Evolutionary conservation across 441 rosid genomes (phyloP).

Genomic region (Sinapis alba): DNA sequence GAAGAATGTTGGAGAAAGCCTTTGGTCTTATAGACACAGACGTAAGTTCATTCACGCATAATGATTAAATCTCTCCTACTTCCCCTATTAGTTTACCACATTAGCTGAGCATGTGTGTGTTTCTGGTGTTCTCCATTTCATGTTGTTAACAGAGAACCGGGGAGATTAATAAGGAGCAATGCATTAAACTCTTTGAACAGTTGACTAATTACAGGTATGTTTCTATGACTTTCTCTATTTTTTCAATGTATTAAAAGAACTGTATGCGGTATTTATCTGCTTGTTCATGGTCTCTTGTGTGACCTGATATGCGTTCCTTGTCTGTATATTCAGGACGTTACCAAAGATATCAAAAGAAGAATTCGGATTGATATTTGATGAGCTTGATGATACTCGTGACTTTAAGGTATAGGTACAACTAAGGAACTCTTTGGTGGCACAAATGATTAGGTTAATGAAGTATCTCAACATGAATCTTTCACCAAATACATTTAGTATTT

Average conservation of each 20-base stretch:
- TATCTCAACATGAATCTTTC: too few species aligned
- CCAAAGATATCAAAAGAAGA: slow-evolving; percentile 91
- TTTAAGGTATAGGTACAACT: slow-evolving; percentile 65
- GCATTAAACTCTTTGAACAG: slow-evolving; percentile 74
- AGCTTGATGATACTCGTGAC: slow-evolving; percentile 90
- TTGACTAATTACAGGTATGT: slow-evolving; percentile 86
- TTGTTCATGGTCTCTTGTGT: slow-evolving; percentile 14
- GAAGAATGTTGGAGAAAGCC: slow-evolving; percentile 69
- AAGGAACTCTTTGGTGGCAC: slow-evolving; percentile 13
- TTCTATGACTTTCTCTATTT: background rate
- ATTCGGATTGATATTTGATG: slow-evolving; percentile 84
- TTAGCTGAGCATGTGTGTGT: slow-evolving; percentile 20
- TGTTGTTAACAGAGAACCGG: slow-evolving; percentile 65
- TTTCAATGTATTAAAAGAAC: background rate
- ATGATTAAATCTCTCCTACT: slow-evolving; percentile 5
- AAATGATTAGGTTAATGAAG: background rate
- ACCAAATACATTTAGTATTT: too few species aligned
- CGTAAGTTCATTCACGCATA: slow-evolving; percentile 53
- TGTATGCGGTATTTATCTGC: background rate
- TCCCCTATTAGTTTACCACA: background rate
- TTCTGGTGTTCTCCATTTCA: slow-evolving; percentile 24
- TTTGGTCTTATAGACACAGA: slow-evolving; percentile 75
- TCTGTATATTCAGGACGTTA: slow-evolving; percentile 59
- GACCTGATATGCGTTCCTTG: slow-evolving; percentile 8
- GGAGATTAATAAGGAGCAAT: slow-evolving; percentile 71